Conservation (phyloP, 345 rosid genomes). For the Geranium rotundifolium region DNA sequence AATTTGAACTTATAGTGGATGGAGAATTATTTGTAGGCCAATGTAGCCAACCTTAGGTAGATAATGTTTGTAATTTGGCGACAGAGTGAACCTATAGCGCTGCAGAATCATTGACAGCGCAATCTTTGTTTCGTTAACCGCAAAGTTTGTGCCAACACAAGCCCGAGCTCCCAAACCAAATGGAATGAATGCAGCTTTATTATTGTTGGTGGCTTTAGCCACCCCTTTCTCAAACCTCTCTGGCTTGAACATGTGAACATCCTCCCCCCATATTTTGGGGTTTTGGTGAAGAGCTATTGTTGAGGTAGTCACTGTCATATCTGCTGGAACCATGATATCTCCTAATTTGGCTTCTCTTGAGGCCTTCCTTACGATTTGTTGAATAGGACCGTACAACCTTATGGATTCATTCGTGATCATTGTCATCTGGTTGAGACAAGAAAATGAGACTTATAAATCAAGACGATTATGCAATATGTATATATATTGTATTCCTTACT, state of each 20-base stretch:
- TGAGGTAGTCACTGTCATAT: constrained; percentile 12
- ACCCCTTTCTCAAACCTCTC: constrained; percentile 13
- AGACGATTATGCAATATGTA: no score
- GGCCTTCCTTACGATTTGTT: constrained; percentile 4
- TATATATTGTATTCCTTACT: no score
- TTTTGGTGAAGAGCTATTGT: constrained; percentile 16
- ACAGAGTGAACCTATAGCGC: no score
- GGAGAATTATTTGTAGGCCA: no score
- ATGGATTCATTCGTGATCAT: constrained; percentile 15
- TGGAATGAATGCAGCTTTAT: constrained; percentile 17
- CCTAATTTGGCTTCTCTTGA: constrained; percentile 7
- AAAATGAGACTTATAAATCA: no score
- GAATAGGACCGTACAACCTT: constrained; percentile 13
- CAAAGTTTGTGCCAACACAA: constrained; percentile 14
- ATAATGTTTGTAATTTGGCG: no score
- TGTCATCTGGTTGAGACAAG: constrained; percentile 8
- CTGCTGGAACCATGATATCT: constrained; percentile 9
- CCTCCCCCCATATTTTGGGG: constrained; percentile 13
- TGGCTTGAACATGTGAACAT: constrained; percentile 15
- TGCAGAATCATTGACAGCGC: not conserved
- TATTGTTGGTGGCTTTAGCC: constrained; percentile 13
- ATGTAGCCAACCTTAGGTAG: no score
- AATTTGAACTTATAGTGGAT: no score
- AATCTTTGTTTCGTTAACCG: constrained; percentile 14
- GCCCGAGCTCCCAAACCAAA: constrained; percentile 17